Conservation (phyloP, 257 asterid species). For the Nicotiana tabacum region DNA sequence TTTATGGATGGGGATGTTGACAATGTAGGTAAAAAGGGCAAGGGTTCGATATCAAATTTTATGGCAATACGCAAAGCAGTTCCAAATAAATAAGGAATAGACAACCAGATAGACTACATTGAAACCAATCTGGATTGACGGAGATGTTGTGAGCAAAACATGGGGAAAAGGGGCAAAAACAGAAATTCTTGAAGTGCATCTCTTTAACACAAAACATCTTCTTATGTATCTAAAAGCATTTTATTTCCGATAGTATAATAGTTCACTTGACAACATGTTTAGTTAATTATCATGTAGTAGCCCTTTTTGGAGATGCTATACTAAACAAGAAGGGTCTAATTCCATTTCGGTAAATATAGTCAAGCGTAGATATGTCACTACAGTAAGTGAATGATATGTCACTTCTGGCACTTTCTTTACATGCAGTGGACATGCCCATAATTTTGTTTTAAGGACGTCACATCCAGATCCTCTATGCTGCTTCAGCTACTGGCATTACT, state of each 20-base stretch:
- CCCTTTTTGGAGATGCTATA: not conserved
- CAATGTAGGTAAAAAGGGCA: not conserved
- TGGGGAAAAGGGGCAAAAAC: not conserved
- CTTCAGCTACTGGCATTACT: not conserved
- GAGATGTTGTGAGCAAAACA: not conserved
- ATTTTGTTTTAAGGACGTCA: not conserved
- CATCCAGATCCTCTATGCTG: slow-evolving; percentile 2
- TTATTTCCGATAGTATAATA: not conserved
- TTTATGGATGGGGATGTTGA: not conserved
- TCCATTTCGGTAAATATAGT: not conserved
- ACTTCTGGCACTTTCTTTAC: not conserved
- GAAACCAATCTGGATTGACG: not conserved
- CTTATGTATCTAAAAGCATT: not conserved
- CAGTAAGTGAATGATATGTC: not conserved
- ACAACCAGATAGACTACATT: not conserved
- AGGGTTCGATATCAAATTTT: not conserved
- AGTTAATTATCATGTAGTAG: not conserved
- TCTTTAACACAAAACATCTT: not conserved
- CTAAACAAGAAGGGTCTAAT: not conserved
- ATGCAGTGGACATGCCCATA: not conserved
- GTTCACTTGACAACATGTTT: not conserved
- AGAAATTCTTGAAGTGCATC: not conserved
- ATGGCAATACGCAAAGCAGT: not conserved
- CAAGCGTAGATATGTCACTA: not conserved
- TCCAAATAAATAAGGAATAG: not conserved